Evolutionary conservation across 257 asterid genomes (phyloP).

Genomic region (Cordia subcordata): DNA sequence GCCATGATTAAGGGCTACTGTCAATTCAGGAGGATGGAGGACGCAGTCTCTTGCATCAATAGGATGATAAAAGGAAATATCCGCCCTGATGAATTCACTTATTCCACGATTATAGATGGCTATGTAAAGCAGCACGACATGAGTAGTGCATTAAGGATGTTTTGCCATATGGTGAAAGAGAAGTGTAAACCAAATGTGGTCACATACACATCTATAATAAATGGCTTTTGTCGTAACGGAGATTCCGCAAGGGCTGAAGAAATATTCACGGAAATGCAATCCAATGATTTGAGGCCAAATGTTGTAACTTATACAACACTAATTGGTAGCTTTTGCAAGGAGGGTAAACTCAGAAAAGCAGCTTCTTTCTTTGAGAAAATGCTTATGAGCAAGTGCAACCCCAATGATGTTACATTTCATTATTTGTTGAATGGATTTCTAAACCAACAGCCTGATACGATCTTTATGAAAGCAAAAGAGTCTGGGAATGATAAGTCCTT

Average conservation of each 20-base stretch:
- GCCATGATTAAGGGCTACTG: slow-evolving; percentile 92
- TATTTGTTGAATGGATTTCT: slow-evolving; percentile 72
- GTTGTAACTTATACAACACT: slow-evolving; percentile 79
- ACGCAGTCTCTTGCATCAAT: slow-evolving; percentile 54
- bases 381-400: slow-evolving; percentile 64
- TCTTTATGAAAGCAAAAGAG: slow-evolving; percentile 13
- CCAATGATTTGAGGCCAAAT: slow-evolving; percentile 56
- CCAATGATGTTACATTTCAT: slow-evolving; percentile 74
- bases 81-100: slow-evolving; percentile 67
- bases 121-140: slow-evolving; percentile 63
- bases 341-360: slow-evolving; percentile 59
- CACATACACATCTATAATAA: slow-evolving; percentile 61
- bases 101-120: slow-evolving; percentile 84
- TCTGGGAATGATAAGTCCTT: slow-evolving; percentile 26
- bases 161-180: slow-evolving; percentile 50
- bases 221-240: slow-evolving; percentile 66
- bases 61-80: slow-evolving; percentile 47
- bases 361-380: slow-evolving; percentile 63
- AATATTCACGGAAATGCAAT: slow-evolving; percentile 46
- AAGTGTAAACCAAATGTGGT: slow-evolving; percentile 52
- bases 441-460: slow-evolving; percentile 22
- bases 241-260: slow-evolving; percentile 51
- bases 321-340: slow-evolving; percentile 71
- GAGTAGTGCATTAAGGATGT: slow-evolving; percentile 45
- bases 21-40: slow-evolving; percentile 62